Conservation (phyloP, 305 asterid genomes). For the Ilex paraguariensis region DNA sequence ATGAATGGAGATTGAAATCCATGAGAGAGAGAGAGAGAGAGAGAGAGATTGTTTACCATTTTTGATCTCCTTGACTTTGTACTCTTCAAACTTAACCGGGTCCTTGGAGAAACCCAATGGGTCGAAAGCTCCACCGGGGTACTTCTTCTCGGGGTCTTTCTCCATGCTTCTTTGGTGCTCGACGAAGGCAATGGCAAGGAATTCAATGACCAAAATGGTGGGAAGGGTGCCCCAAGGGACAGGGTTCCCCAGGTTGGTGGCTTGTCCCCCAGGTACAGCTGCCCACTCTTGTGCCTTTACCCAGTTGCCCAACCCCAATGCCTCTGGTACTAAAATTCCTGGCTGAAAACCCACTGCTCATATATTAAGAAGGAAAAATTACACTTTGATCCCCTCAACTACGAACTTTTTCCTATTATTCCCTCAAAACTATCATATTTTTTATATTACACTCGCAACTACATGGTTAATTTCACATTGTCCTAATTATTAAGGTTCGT, state of each 20-base stretch:
- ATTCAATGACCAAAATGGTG: constrained; percentile 77
- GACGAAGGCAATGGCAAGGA: constrained; percentile 79
- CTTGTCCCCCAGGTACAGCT: constrained; percentile 90
- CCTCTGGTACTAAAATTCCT: constrained; percentile 77
- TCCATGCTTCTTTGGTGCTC: constrained; percentile 95
- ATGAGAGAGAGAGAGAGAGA: not conserved
- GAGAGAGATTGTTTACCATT: constrained; percentile 42
- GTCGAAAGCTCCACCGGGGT: constrained; percentile 97
- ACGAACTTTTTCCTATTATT: too few species aligned
- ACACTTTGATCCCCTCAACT: too few species aligned
- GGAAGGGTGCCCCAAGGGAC: constrained; percentile 99
- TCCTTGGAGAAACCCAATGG: constrained; percentile 95
- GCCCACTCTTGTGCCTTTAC: constrained; percentile 99
- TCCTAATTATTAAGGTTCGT: too few species aligned
- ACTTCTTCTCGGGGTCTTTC: constrained; percentile 89
- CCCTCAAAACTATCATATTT: too few species aligned
- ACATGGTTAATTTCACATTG: too few species aligned
- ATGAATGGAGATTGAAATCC: too few species aligned
- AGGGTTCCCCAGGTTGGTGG: constrained; percentile 87
- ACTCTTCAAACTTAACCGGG: constrained; percentile 65
- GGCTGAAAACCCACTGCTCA: constrained; percentile 40
- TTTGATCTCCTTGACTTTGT: constrained; percentile 89
- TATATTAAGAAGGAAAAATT: too few species aligned
- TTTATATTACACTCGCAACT: too few species aligned
- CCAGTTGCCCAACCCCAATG: constrained; percentile 93